These are phyloP conservation scores for Phytophthora citricola DNA, from an alignment of 352 stramenopile species.

Conservation along the genomic window DNA sequence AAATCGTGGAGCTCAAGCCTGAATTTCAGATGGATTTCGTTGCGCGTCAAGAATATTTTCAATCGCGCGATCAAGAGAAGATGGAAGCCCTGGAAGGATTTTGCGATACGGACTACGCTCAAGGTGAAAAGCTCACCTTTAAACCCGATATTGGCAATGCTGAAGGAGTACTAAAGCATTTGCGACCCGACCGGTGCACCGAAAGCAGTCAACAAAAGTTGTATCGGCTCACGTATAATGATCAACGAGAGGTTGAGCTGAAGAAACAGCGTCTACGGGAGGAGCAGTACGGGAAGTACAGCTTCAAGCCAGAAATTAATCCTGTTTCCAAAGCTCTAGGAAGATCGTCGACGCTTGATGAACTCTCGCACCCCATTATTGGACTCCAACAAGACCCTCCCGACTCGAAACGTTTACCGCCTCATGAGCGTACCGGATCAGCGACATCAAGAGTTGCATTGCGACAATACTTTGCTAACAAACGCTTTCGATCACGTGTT, in stretches of 20 bases:
- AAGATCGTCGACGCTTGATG: constrained; percentile 48
- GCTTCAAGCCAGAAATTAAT: constrained; percentile 86
- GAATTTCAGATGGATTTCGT: constrained; percentile 87
- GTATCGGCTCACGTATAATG: constrained; percentile 75
- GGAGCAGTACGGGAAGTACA: constrained; percentile 61
- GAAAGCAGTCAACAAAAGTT: constrained; percentile 67
- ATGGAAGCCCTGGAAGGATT: constrained; percentile 62
- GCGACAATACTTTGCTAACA: constrained; percentile 67
- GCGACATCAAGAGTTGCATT: constrained; percentile 41
- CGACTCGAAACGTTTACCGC: constrained; percentile 8
- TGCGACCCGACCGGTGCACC: constrained; percentile 63
- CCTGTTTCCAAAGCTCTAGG: constrained; percentile 71
- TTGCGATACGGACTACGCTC: constrained; percentile 41
- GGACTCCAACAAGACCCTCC: constrained; percentile 25
- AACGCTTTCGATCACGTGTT: constrained; percentile 73
- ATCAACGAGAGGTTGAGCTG: constrained; percentile 60
- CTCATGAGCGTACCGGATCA: constrained; percentile 13
- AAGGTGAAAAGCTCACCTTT: constrained; percentile 59
- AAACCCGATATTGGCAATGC: constrained; percentile 83
- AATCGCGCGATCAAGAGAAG: constrained; percentile 66
- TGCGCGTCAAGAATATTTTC: constrained; percentile 71
- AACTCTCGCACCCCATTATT: constrained; percentile 48
- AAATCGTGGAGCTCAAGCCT: constrained; percentile 61
- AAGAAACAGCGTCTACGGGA: constrained; percentile 69
- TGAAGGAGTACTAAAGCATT: constrained; percentile 65